Conservation (phyloP, 2,329 filamentous ascomycete species). For the Fusarium circinatum region DNA sequence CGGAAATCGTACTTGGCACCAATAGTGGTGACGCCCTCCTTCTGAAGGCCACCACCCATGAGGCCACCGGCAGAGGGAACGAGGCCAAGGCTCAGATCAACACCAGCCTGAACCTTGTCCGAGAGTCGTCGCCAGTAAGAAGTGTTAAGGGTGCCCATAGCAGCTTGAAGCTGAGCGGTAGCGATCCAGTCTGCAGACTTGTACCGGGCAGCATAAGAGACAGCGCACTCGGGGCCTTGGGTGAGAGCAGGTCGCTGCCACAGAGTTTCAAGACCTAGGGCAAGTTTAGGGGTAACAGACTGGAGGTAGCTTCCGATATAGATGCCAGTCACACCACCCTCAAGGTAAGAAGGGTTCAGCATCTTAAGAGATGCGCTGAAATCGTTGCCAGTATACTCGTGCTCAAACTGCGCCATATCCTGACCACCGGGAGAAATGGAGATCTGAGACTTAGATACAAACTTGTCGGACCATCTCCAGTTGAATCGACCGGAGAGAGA, state of each 20-base stretch:
- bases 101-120: slow-evolving; percentile 95
- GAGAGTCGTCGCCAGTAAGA: slow-evolving; percentile 95
- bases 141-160: slow-evolving; percentile 86
- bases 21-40: slow-evolving; percentile 90
- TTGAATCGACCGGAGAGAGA: slow-evolving; percentile 90
- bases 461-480: slow-evolving; percentile 82
- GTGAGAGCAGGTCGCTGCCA: slow-evolving; percentile 89
- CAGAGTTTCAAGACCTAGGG: slow-evolving; percentile 90
- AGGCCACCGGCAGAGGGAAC: slow-evolving; percentile 71
- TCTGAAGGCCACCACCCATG: slow-evolving; percentile 80
- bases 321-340: slow-evolving; percentile 93
- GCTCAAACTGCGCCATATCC: slow-evolving; percentile 92
- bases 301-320: slow-evolving; percentile 96
- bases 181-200: slow-evolving; percentile 93
- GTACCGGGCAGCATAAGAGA: slow-evolving; percentile 93
- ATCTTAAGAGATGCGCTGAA: slow-evolving; percentile 94
- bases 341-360: slow-evolving; percentile 92
- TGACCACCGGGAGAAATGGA: slow-evolving; percentile 84
- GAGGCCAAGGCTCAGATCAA: slow-evolving; percentile 91
- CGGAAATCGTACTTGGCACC: slow-evolving; percentile 99
- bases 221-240: slow-evolving; percentile 87
- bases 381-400: slow-evolving; percentile 93
- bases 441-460: slow-evolving; percentile 88
- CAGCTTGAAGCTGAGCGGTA: slow-evolving; percentile 83
- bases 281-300: slow-evolving; percentile 85